Conservation (phyloP, 2,329 filamentous ascomycete species). For the Colletotrichum sojae region DNA sequence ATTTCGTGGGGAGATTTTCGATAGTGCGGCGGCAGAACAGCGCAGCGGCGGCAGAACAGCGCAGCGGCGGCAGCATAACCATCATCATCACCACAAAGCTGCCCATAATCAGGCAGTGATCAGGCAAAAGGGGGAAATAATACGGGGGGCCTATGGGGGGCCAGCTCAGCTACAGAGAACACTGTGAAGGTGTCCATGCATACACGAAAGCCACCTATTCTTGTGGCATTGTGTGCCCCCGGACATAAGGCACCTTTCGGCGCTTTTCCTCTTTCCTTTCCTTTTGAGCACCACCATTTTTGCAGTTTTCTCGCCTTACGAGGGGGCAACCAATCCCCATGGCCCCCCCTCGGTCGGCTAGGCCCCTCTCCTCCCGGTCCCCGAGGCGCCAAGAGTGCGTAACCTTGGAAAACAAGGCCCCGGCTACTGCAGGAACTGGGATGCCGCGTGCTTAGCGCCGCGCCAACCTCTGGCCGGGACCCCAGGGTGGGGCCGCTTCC, state of each 20-base stretch:
- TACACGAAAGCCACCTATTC: slow-evolving; percentile 28
- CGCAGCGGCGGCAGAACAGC: slow-evolving; percentile 2
- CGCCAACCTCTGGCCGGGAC: slow-evolving; percentile 10
- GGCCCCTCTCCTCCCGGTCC: slow-evolving; percentile 8
- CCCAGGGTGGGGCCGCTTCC: slow-evolving; percentile 28
- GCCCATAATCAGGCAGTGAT: slow-evolving; percentile 8
- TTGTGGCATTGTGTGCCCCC: slow-evolving; percentile 22
- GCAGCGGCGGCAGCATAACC: background rate
- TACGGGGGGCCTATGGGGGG: no score
- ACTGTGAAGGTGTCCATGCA: slow-evolving; percentile 27
- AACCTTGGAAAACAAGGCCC: slow-evolving; percentile 32
- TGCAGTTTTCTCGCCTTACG: slow-evolving; percentile 1
- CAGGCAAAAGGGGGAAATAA: background rate
- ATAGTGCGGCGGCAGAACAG: slow-evolving; percentile 7
- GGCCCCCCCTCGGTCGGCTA: background rate
- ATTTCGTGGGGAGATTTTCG: slow-evolving; percentile 35
- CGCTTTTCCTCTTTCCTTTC: no score
- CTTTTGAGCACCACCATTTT: slow-evolving; percentile 6
- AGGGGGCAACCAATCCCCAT: background rate
- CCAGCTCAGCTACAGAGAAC: background rate
- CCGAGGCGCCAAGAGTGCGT: slow-evolving; percentile 29
- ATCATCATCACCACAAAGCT: background rate
- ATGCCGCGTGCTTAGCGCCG: slow-evolving; percentile 33
- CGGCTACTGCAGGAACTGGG: slow-evolving; percentile 41
- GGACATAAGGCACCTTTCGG: background rate